A percentile compares a stretch with the other conserved stretches of the same genome.
These are phyloP conservation scores for Gynostemma pentaphyllum DNA, from an alignment of 306 rosid genomes.

Conservation along the genomic window DNA sequence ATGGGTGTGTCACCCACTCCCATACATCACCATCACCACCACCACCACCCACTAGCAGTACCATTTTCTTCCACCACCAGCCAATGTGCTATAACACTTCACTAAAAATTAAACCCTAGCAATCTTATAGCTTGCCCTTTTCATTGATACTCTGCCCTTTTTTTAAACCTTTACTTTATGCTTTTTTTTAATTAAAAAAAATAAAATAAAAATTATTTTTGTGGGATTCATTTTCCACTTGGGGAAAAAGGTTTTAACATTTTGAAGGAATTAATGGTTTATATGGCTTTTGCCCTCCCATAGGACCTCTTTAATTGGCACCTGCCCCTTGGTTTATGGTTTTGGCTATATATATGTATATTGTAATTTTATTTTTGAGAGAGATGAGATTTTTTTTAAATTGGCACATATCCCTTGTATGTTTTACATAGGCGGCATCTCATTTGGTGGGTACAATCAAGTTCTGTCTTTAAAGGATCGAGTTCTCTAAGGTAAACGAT, in stretches of 20 bases:
- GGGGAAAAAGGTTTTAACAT: no score
- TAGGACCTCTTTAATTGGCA: conserved; percentile 5
- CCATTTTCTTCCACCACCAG: conserved; percentile 8
- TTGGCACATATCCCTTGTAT: no score
- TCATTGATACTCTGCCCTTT: background rate
- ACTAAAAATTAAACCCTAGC: background rate
- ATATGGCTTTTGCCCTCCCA: background rate
- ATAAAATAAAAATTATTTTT: background rate
- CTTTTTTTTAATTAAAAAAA: background rate
- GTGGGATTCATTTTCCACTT: background rate
- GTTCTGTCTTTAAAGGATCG: no score
- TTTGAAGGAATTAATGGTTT: background rate
- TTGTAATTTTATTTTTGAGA: no score
- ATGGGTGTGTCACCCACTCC: conserved; percentile 75
- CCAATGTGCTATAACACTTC: conserved; percentile 2
- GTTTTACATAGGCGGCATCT: no score
- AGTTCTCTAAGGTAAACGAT: no score
- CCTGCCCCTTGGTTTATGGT: no score
- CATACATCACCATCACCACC: background rate
- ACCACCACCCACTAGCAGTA: background rate
- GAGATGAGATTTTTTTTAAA: no score
- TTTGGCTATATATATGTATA: no score
- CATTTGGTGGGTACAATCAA: no score
- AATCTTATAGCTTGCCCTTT: background rate
- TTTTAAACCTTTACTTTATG: background rate